Percentiles rank a stretch among this genome's conserved stretches.
phyloP scores from a whole-genome alignment of 495 filamentous ascomycete genomes.

The Aspergillus homomorphus region DNA sequence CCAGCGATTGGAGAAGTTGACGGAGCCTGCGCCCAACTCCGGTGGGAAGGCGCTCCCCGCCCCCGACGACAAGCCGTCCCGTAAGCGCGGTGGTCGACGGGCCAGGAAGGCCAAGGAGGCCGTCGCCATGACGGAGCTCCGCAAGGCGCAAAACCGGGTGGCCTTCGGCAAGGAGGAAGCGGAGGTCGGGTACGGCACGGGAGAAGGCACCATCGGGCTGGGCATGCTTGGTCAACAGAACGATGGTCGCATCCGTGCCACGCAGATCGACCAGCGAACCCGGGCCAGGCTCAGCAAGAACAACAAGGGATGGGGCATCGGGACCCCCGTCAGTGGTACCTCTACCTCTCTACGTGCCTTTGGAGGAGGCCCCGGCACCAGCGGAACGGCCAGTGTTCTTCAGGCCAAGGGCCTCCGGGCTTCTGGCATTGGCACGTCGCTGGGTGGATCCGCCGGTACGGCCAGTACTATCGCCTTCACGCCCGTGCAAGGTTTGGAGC shows the following conservation, averaged over 20 bases:
- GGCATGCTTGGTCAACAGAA: slow-evolving; percentile 92
- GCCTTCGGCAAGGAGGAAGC: slow-evolving; percentile 94
- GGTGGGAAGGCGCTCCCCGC: slow-evolving; percentile 84
- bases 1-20: slow-evolving; percentile 88
- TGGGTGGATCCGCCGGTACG: slow-evolving; percentile 62
- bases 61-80: slow-evolving; percentile 90
- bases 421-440: slow-evolving; percentile 69
- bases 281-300: slow-evolving; percentile 89
- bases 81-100: slow-evolving; percentile 88
- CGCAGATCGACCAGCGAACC: slow-evolving; percentile 91
- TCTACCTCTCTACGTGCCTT: slow-evolving; percentile 78
- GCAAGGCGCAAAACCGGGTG: slow-evolving; percentile 94
- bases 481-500: slow-evolving; percentile 89
- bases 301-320: slow-evolving; percentile 91
- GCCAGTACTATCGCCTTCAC: slow-evolving; percentile 89
- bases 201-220: slow-evolving; percentile 81
- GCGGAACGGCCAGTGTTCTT: slow-evolving; percentile 63
- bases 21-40: slow-evolving; percentile 89
- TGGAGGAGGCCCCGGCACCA: slow-evolving; percentile 50
- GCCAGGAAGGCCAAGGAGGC: slow-evolving; percentile 97
- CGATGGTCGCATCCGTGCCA: slow-evolving; percentile 78
- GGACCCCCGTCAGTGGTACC: slow-evolving; percentile 58
- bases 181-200: slow-evolving; percentile 87
- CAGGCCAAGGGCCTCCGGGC: slow-evolving; percentile 69
- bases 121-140: slow-evolving; percentile 92